phyloP scores from a whole-genome alignment of 2,329 filamentous ascomycete species.

The Fusarium liriodendri region DNA sequence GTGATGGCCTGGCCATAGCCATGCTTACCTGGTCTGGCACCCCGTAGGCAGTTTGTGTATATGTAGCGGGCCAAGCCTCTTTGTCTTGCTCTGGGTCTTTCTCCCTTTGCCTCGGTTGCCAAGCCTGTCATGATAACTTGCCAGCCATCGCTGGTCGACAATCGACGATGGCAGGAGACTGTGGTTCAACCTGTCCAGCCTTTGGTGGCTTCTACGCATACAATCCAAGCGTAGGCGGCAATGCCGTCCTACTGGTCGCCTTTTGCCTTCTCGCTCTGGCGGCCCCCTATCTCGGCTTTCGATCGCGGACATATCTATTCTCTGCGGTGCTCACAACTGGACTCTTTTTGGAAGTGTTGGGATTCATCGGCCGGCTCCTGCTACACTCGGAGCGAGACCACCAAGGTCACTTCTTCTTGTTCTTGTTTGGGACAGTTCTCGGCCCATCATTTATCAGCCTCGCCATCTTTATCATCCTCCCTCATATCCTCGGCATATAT shows the following conservation, averaged over 20 bases:
- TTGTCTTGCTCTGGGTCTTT: slow-evolving; percentile 22
- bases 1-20: slow-evolving; percentile 11
- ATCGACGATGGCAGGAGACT: slow-evolving; percentile 50
- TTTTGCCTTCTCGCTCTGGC: slow-evolving; percentile 55
- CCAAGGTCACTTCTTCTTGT: slow-evolving; percentile 55
- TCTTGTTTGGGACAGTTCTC: slow-evolving; percentile 58
- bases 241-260: slow-evolving; percentile 53
- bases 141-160: slow-evolving; percentile 29
- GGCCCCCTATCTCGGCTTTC: slow-evolving; percentile 52
- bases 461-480: slow-evolving; percentile 58
- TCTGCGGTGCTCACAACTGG: slow-evolving; percentile 54
- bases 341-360: slow-evolving; percentile 56
- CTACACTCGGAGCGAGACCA: slow-evolving; percentile 50
- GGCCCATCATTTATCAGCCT: slow-evolving; percentile 59
- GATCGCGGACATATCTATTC: slow-evolving; percentile 55
- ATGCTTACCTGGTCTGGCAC: background rate
- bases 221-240: slow-evolving; percentile 52
- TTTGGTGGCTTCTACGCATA: slow-evolving; percentile 53
- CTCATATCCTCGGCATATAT: slow-evolving; percentile 60
- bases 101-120: slow-evolving; percentile 20
- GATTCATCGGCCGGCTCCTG: slow-evolving; percentile 59
- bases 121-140: slow-evolving; percentile 42
- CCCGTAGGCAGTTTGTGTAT: slow-evolving; percentile 23
- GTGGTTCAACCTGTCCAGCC: slow-evolving; percentile 51
- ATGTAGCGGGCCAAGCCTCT: slow-evolving; percentile 42